Base-by-base conservation (phyloP, 1,284 basidiomycete genomes). In the Wallemia mellicola region DNA sequence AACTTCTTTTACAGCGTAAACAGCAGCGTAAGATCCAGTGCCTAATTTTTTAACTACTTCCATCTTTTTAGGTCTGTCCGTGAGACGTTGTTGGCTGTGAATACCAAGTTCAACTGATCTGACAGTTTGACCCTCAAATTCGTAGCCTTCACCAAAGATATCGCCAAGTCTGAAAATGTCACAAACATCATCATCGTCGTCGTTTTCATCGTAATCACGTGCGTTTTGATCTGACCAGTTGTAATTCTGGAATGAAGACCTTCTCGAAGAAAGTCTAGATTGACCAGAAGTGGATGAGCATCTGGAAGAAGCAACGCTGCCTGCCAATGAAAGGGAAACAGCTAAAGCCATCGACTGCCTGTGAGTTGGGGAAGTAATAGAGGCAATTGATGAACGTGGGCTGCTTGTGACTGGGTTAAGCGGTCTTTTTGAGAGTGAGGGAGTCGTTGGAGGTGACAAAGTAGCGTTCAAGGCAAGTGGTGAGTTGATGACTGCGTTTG, bases 1-100 rank as follows among this genome's bases (percentile, higher is more conserved):
- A 55, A 88, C 77, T 71, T 94, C 87, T 60, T 81, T 79, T 25
- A 92, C 87, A 63, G 89, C 80, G 69, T 94, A 95, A 59, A 95
- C 89, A 64, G 88, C 82, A 22, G 88, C 87, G 68, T 92, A 92
- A 62, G 82, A 85, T 63, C 88, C 88, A 0, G 84, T 80, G 54
- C 88, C 88, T 58, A 92, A 77, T 64, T 79, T 77, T 60, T 83
- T 75, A 63, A 89, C 78, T 65, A 94, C 85, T 73, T 88, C 79
- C 64, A 89, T 84, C 65, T 81, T 78, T 24, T 69, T 72, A 17
- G 79, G 78, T 24, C 77, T 77, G 64, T 75, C 73, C 48, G 59
- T 28, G 32, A 59, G 32, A 59, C 63, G 66, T 64, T 62, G 65
- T 59, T 62, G 63, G 60, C 65, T 65, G 61, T 25, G 62, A 25